Base-by-base conservation (phyloP, 2,329 filamentous ascomycete genomes). In the Cordyceps javanica region DNA sequence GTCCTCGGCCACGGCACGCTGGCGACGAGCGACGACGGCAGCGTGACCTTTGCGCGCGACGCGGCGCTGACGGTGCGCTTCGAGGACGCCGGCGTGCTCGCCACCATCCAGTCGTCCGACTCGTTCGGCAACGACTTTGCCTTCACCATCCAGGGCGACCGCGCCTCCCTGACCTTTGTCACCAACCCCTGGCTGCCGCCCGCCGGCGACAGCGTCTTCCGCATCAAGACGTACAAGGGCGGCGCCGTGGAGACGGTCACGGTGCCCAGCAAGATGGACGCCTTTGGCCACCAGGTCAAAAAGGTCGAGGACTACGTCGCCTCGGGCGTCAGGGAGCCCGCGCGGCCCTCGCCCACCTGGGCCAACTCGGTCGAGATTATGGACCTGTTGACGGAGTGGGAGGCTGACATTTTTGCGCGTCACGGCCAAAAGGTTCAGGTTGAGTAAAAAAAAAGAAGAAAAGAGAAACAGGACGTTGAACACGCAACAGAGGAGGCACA, bases 111-210 rank as follows among this genome's bases (percentile, higher is more conserved):
- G 57, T 66, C 64, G n/a, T 65, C 65, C 0, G 66, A 67, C 34
- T 63, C 60, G 38, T 65, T 65, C 25, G 66, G 66, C 30, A 67
- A 65, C 49, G 65, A 66, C 56, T 67, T 64, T 30, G 54, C 57
- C 2, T 67, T 67, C 34, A 57, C 61, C 1, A 62, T 67, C 0
- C 64, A 63, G 54, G 66, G 66, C 16, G 62, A 65, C 28, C 63
- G 64, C 41, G 65, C 59, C 13, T 60, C 60, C 23, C 42, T 67
- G 25, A 62, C 60, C 0, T 67, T 66, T 54, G 62, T 58, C 54
- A 67, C 66, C 26, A 67, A 67, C 44, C 66, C 66, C 3, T 67
- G 66, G 66, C 62, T 67, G 55, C 66, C 66, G 1, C 34, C 60
- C 1, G 65, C 62, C 11, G 66, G 64, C 6, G 60, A 66, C 28